Evolutionary conservation across 2,329 filamentous ascomycete species (phyloP).

Genomic region (Diaporthe batatas): DNA sequence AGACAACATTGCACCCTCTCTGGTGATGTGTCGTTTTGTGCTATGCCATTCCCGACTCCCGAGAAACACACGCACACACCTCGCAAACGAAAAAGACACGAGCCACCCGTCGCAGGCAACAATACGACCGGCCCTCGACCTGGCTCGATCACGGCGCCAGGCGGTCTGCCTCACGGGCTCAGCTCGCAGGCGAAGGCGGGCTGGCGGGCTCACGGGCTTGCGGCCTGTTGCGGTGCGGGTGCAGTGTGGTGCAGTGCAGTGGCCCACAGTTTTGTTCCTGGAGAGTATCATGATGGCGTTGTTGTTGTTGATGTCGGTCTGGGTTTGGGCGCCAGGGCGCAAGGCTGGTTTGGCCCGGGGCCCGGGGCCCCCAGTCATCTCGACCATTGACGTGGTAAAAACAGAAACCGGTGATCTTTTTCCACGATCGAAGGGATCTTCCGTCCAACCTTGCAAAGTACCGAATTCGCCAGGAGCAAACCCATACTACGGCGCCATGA

Average conservation of each 20-base stretch:
- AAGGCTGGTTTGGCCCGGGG: slow-evolving; percentile 26
- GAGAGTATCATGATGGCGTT: slow-evolving; percentile 30
- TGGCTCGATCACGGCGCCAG: slow-evolving; percentile 7
- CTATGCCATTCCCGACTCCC: slow-evolving; percentile 20
- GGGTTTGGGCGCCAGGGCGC: slow-evolving; percentile 33
- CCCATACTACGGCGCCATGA: slow-evolving; percentile 32
- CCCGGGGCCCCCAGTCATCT: slow-evolving; percentile 21
- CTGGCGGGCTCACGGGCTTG: slow-evolving; percentile 20
- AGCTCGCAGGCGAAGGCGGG: slow-evolving; percentile 36
- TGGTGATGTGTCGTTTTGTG: slow-evolving; percentile 29
- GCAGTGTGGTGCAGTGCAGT: slow-evolving; percentile 21
- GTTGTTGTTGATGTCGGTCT: slow-evolving; percentile 34
- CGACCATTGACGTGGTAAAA: slow-evolving; percentile 42
- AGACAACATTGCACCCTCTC: slow-evolving; percentile 25
- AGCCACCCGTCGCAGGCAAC: not conserved
- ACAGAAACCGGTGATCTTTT: slow-evolving; percentile 41
- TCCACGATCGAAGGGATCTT: slow-evolving; percentile 41
- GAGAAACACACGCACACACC: slow-evolving; percentile 10
- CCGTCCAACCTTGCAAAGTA: slow-evolving; percentile 22
- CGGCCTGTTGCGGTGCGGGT: slow-evolving; percentile 18
- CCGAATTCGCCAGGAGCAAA: slow-evolving; percentile 27
- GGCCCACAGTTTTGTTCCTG: slow-evolving; percentile 40
- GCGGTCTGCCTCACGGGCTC: slow-evolving; percentile 24
- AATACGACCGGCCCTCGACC: slow-evolving; percentile 19
- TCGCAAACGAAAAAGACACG: not conserved